Conservation (phyloP, 2,329 filamentous ascomycete species). For the Camptophora hylomeconis region DNA sequence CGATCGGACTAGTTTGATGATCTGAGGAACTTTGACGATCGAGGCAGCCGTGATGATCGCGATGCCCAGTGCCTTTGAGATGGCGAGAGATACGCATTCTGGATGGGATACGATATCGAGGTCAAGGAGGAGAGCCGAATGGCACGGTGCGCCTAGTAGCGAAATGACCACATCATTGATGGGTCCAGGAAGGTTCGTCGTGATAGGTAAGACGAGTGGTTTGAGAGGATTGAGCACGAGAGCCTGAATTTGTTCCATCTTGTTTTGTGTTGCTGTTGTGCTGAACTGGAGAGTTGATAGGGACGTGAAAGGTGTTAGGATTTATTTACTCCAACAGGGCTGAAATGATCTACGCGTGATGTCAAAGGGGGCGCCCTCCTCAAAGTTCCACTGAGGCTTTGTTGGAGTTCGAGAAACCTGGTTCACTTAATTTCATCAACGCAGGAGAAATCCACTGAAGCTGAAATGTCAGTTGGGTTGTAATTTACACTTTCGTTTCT, state of each 20-base stretch:
- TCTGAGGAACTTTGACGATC: conserved; percentile 93
- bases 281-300: too few relatives aligned
- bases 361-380: too few relatives aligned
- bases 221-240: conserved; percentile 30
- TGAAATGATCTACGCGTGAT: too few relatives aligned
- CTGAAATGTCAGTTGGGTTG: too few relatives aligned
- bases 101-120: conserved; percentile 60
- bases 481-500: too few relatives aligned
- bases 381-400: too few relatives aligned
- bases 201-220: conserved; percentile 50
- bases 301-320: too few relatives aligned
- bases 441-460: too few relatives aligned
- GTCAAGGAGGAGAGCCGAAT: conserved; percentile 72
- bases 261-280: conserved; percentile 6
- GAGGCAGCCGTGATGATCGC: conserved; percentile 83
- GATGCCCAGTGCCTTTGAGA: conserved; percentile 86
- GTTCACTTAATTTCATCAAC: too few relatives aligned
- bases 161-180: conserved; percentile 62
- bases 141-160: conserved; percentile 73
- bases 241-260: conserved; percentile 30
- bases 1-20: conserved; percentile 76
- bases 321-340: too few relatives aligned
- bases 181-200: conserved; percentile 58
- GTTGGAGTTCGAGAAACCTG: too few relatives aligned
- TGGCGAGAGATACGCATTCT: conserved; percentile 73